Percentiles rank a stretch among this genome's conserved stretches.
These are phyloP conservation scores for Curvularia eragrostidis DNA, from an alignment of 2,329 filamentous ascomycete species.

Conservation along the genomic window DNA sequence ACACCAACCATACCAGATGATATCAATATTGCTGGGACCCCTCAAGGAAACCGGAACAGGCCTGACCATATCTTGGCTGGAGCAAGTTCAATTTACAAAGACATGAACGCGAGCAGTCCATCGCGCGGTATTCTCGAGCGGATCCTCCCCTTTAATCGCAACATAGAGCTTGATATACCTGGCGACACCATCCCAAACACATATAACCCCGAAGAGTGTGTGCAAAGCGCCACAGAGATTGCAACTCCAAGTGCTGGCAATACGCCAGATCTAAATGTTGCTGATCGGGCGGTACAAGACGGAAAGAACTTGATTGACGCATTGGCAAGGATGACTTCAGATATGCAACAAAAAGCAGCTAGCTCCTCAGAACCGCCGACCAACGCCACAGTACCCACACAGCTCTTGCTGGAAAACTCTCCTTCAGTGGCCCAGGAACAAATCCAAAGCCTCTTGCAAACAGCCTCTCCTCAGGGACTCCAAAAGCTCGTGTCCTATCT, in stretches of 20 bases:
- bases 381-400: conserved; percentile 30
- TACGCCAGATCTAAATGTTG: conserved; percentile 50
- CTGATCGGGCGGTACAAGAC: conserved; percentile 47
- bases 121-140: conserved; percentile 34
- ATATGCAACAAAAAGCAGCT: conserved; percentile 28
- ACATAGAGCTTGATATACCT: conserved; percentile 40
- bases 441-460: conserved; percentile 36
- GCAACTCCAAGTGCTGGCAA: conserved; percentile 55
- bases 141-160: conserved; percentile 40
- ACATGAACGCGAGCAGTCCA: conserved; percentile 22
- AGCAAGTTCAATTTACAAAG: conserved; percentile 29
- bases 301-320: conserved; percentile 44
- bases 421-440: conserved; percentile 40
- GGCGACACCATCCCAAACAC: conserved; percentile 49
- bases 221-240: conserved; percentile 56
- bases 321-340: conserved; percentile 35
- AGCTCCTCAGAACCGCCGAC: conserved; percentile 24
- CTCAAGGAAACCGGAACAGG: conserved; percentile 26
- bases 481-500: conserved; percentile 48
- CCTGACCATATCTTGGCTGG: conserved; percentile 24
- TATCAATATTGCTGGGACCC: conserved; percentile 21
- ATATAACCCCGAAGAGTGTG: conserved; percentile 49
- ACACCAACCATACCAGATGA: conserved; percentile 42
- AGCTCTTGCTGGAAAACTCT: conserved; percentile 34
- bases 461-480: conserved; percentile 43